These are phyloP conservation scores for Skeletonema potamos DNA, from an alignment of 108 stramenopile genomes.

Conservation along the genomic window DNA sequence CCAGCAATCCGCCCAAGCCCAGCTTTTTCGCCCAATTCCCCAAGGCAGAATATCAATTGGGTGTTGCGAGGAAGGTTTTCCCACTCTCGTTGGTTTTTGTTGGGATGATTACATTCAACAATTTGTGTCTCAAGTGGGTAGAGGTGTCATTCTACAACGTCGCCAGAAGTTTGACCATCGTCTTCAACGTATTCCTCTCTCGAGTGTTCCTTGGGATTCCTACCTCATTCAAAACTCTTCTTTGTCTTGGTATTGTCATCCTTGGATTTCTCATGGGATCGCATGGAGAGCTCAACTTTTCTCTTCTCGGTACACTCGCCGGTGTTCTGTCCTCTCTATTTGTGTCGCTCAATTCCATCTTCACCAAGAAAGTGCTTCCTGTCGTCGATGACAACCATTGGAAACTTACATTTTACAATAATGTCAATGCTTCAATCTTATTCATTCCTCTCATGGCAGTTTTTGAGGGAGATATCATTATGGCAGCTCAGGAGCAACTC, in stretches of 20 bases:
- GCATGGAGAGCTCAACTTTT: constrained; percentile 88
- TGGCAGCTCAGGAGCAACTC: constrained; percentile 49
- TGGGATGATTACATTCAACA: constrained; percentile 96
- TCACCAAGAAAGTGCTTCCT: constrained; percentile 89
- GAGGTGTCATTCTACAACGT: constrained; percentile 98
- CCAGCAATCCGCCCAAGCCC: constrained; percentile 33
- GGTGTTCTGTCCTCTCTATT: constrained; percentile 90
- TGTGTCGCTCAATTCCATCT: constrained; percentile 94
- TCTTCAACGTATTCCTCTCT: constrained; percentile 93
- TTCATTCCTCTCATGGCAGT: constrained; percentile 84
- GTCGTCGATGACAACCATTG: constrained; percentile 92
- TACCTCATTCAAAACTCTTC: constrained; percentile 67
- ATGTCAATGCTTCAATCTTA: constrained; percentile 88
- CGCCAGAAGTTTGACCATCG: constrained; percentile 91
- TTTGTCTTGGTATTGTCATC: constrained; percentile 85
- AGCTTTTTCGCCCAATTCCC: constrained; percentile 87
- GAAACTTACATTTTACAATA: constrained; percentile 93
- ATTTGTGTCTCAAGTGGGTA: constrained; percentile 92
- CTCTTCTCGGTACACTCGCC: constrained; percentile 74
- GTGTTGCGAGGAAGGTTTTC: constrained; percentile 59
- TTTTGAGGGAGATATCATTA: constrained; percentile 70
- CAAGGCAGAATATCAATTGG: constrained; percentile 69
- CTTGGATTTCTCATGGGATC: constrained; percentile 89
- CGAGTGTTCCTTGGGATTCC: constrained; percentile 71
- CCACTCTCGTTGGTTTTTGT: constrained; percentile 89